Evolutionary conservation across 78 protist species (phyloP).

Genomic region (Dictyostelium intermedium): DNA sequence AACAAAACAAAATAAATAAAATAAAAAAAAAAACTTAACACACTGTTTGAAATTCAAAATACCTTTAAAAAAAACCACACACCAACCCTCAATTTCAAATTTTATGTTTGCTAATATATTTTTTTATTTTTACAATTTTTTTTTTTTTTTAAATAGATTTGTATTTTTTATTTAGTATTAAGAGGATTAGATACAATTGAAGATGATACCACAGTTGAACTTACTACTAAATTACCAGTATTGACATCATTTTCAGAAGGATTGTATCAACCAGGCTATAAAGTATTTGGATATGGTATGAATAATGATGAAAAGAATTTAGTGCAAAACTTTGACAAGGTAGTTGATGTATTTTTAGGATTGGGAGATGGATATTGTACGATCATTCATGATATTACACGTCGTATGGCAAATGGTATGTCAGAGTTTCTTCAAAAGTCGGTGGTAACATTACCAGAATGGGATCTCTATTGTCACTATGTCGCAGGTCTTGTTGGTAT

Average conservation of each 20-base stretch:
- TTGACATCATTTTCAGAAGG: slow-evolving; percentile 24
- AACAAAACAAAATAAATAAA: neutral
- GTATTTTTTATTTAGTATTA: slow-evolving; percentile 96
- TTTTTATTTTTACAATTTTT: neutral
- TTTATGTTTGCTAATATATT: too few species aligned
- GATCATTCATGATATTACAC: slow-evolving; percentile 90
- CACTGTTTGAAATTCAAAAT: too few species aligned
- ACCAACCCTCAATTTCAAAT: too few species aligned
- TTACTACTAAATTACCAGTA: slow-evolving; percentile 67
- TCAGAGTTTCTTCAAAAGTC: slow-evolving; percentile 63
- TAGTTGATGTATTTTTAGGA: slow-evolving; percentile 51
- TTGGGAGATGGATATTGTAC: slow-evolving; percentile 74
- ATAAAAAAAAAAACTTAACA: too few species aligned
- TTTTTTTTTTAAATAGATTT: slow-evolving; percentile 52
- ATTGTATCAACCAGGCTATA: slow-evolving; percentile 63
- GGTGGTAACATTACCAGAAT: slow-evolving; percentile 83
- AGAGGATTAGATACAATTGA: slow-evolving; percentile 97
- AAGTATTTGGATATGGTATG: slow-evolving; percentile 77
- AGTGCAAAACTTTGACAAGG: slow-evolving; percentile 77
- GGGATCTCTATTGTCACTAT: slow-evolving; percentile 95
- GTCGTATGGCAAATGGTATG: slow-evolving; percentile 95
- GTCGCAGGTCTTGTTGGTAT: slow-evolving; percentile 98
- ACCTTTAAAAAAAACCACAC: too few species aligned
- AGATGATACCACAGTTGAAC: slow-evolving; percentile 91
- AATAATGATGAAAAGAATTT: slow-evolving; percentile 86